phyloP scores from a whole-genome alignment of 306 rosid species.

The Dalbergia cochinchinensis region DNA sequence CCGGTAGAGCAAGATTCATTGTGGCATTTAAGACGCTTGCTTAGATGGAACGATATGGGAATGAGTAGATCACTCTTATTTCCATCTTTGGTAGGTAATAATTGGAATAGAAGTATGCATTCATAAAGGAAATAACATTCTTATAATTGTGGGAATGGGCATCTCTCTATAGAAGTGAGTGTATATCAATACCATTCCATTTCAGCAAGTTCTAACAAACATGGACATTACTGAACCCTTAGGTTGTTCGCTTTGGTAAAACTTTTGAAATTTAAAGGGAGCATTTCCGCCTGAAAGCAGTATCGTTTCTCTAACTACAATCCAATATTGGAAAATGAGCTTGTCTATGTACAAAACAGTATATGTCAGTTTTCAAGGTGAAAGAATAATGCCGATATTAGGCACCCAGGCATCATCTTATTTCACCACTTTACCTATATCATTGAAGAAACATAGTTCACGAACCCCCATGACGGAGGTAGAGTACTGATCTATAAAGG shows the following conservation, averaged over 20 bases:
- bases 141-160: too few relatives aligned
- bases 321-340: constrained; percentile 24
- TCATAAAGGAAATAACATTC: too few relatives aligned
- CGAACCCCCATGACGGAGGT: constrained; percentile 78
- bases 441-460: constrained; percentile 31
- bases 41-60: not conserved
- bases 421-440: constrained; percentile 10
- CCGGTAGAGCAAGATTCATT: too few relatives aligned
- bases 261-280: not conserved
- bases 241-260: not conserved
- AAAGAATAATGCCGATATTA: constrained; percentile 1
- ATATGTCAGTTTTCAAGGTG: constrained; percentile 17
- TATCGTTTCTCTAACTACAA: not conserved
- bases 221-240: not conserved
- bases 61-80: not conserved
- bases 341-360: constrained; percentile 32
- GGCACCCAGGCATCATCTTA: constrained; percentile 20
- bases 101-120: too few relatives aligned
- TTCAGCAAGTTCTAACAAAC: not conserved
- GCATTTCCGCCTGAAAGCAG: not conserved
- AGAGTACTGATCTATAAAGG: constrained; percentile 77
- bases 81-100: not conserved
- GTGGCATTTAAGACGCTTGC: too few relatives aligned
- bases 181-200: too few relatives aligned
- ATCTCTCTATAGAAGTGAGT: too few relatives aligned